These are phyloP conservation scores for Fusarium sp. DNA, from an alignment of 2,329 filamentous ascomycete genomes.

Conservation along the genomic window DNA sequence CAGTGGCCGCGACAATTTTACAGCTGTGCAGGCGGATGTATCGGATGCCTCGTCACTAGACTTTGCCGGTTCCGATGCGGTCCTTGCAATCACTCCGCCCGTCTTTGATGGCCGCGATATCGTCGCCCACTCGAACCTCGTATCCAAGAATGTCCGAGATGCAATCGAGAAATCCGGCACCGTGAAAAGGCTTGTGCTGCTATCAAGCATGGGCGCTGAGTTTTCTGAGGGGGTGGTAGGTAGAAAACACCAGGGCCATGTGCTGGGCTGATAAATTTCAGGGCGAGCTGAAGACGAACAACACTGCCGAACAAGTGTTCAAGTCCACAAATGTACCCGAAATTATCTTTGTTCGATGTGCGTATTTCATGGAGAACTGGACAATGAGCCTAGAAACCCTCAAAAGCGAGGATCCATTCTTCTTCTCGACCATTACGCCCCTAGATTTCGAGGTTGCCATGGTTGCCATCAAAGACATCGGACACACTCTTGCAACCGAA, in stretches of 20 bases:
- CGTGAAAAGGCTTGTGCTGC: conserved; percentile 52
- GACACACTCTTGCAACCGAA: conserved; percentile 45
- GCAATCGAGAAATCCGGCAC: conserved; percentile 44
- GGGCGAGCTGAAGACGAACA: conserved; percentile 57
- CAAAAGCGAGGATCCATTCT: conserved; percentile 46
- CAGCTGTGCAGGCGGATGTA: conserved; percentile 49
- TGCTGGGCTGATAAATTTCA: conserved; percentile 24
- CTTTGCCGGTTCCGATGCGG: conserved; percentile 49
- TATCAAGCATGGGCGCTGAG: conserved; percentile 54
- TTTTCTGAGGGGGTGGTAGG: conserved; percentile 52
- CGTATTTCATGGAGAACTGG: conserved; percentile 61
- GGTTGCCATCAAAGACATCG: conserved; percentile 50
- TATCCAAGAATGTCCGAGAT: conserved; percentile 50
- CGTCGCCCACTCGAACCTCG: conserved; percentile 26
- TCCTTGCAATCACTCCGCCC: conserved; percentile 54
- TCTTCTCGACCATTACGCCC: conserved; percentile 55
- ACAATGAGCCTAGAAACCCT: conserved; percentile 47
- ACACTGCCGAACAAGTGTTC: conserved; percentile 52
- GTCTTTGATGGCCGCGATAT: conserved; percentile 46
- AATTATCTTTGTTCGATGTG: conserved; percentile 52
- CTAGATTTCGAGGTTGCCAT: conserved; percentile 53
- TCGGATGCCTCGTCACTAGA: conserved; percentile 50
- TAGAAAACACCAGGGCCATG: not conserved
- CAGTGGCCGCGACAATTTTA: conserved; percentile 43
- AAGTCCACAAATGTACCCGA: conserved; percentile 31